Conservation (phyloP, 2,329 filamentous ascomycete genomes). For the Paraphoma chrysanthemicola region DNA sequence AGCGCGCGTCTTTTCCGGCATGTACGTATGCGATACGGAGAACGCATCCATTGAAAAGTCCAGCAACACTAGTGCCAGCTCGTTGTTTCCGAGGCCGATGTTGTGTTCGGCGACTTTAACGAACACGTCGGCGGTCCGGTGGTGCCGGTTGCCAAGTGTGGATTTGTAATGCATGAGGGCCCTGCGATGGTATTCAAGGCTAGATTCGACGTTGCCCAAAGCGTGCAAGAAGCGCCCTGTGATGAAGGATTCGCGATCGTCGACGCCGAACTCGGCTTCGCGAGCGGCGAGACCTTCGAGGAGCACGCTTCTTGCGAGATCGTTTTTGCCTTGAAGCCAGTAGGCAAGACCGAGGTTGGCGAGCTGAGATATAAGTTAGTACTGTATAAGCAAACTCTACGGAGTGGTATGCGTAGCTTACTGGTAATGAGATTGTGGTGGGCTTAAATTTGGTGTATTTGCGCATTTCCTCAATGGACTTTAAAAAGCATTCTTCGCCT, state of each 20-base stretch:
- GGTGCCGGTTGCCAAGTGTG: slow-evolving; percentile 6
- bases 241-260: background rate
- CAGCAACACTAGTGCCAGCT: background rate
- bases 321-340: slow-evolving; percentile 13
- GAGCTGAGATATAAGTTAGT: background rate
- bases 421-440: slow-evolving; percentile 14
- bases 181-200: slow-evolving; percentile 1
- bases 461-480: slow-evolving; percentile 13
- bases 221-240: slow-evolving; percentile 2
- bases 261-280: background rate
- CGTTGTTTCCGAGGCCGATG: background rate
- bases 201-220: slow-evolving; percentile 4
- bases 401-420: background rate
- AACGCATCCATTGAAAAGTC: background rate
- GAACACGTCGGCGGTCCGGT: slow-evolving; percentile 5
- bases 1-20: background rate
- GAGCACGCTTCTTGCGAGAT: background rate
- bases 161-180: slow-evolving; percentile 1
- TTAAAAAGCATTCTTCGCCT: slow-evolving; percentile 18
- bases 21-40: background rate
- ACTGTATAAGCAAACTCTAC: background rate
- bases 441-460: slow-evolving; percentile 12
- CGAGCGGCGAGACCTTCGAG: background rate
- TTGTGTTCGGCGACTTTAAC: slow-evolving; percentile 4
- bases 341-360: slow-evolving; percentile 25